Base-by-base conservation (phyloP, 495 filamentous ascomycete species). In the Talaromyces proteolyticus region DNA sequence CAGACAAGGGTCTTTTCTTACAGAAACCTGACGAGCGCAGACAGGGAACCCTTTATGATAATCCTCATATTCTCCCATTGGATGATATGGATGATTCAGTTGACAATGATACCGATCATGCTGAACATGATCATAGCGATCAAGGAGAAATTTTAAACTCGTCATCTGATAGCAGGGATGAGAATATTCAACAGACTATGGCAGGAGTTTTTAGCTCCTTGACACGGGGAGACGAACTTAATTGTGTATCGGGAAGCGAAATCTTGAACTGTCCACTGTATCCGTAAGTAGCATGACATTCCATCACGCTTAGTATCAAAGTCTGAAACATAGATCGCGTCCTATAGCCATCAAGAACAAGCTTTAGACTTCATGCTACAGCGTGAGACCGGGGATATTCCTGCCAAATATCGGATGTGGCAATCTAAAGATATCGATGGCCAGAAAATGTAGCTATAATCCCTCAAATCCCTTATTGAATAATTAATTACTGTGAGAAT, bases 341-440 rank as follows among this genome's bases (percentile, higher is more conserved):
- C n/a, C n/a, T n/a, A n/a, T n/a, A n/a, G n/a, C n/a, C n/a, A 51
- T 44, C 49, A 51, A 44, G 21, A 51, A 45, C 38, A 51, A 44
- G 49, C 49, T 47, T 41, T 51, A 17, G 16, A n/a, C 11, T 51
- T 44, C 23, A 24, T 51, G 38, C 18, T 42, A 22, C 41, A 42
- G 41, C 41, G 41, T 14, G 41, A 42, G 41, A 42, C 41, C 18
- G 41, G 41, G 1, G 41, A 42, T 23, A 42, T 42, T 21, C 41
- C 41, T 1, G 41, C 4, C 41, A 42, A 42, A 23, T 42, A 42
- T 21, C 41, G 41, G 19, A 19, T 42, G 14, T 42, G 41, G 41
- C 41, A 23, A n/a, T 22, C 41, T 21, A 22, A 42, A 20, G 23
- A 21, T 1, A n/a, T 42, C 18, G 41, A 42, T 11, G 41, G 41